Evolutionary conservation across 257 asterid genomes (phyloP), one percentile per base, ranked within the genome.

Genomic region (Lantana camara): DNA sequence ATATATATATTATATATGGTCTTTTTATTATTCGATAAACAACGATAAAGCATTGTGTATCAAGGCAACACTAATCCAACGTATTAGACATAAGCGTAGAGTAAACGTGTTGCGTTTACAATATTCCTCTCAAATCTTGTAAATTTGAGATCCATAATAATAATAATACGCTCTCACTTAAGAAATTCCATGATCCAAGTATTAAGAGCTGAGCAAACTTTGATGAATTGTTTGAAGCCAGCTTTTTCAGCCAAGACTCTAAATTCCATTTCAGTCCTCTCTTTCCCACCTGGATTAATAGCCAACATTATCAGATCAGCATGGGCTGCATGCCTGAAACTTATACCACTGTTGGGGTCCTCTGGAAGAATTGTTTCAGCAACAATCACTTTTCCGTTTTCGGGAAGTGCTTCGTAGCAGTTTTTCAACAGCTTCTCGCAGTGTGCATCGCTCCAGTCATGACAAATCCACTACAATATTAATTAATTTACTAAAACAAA

Each of bases 201-300:
- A 9, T 9, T 37, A 12, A 7, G 12, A 37, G 12, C 44, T 2
- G 0, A 37, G 44, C 44, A 6, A 12, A 37, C 44, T 1, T 27
- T 35, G 4, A 1, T 4, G 11, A 35, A 35, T 35, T 35, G 9
- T 37, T 23, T 70, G 59, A 87, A 87, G 4, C 93, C 95, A 22
- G 88, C 66, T 0, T 37, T 70, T 35, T 59, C 69, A 6, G 86
- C 93, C 77, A 87, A 45, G 3, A 83, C 84, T 40, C 63, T 69
- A 64, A 87, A 84, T 44, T 87, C 92, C 66, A 52, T 75, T 37
- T 82, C 82, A 1, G 92, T 78, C 79, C 92, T 80, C 66, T 87
- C 92, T 56, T 74, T 80, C 9, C 95, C 95, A 14, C 95, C 95
- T 8, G 85, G 77, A 27, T 67, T 73, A 16, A 50, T 71, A 5